Base-by-base conservation (phyloP, 2,329 filamentous ascomycete genomes). In the Huntiella decipiens region DNA sequence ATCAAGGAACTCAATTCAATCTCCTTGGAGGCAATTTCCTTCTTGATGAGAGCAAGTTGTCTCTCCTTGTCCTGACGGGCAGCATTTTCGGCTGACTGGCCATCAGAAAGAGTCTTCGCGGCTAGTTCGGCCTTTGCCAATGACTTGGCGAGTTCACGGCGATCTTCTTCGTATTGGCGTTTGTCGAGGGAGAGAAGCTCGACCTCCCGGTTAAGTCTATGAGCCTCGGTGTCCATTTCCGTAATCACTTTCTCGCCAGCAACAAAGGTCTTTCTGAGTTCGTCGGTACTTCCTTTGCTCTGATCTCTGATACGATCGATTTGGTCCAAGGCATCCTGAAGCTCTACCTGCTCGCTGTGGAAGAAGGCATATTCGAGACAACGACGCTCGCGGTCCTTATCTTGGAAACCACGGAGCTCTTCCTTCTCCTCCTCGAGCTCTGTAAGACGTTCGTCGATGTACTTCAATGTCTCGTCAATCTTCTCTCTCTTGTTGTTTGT, bases 381-480 rank as follows among this genome's bases (percentile, higher is more conserved):
- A 52, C 87, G 73, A 49, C 86, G 77, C 61, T 98, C 87, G 48
- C 82, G 78, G 55, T 98, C 91, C 59, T 92, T 94, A 50, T 94
- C 86, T 60, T 96, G 91, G 58, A 87, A 98, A 5, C 79, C 86
- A 39, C 86, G 77, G 35, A 98, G 68, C 61, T 98, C 92, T 56
- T 95, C 86, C 60, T 96, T 96, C 61, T 98, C 91, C 58, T 94
- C 87, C 60, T 98, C 91, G 0, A 98, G 69, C 61, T 98, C 91
- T 35, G 68, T 71, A 45, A 98, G 68, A 45, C 91, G 78, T 56
- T 92, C 84, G 56, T 91, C 86, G 61, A 98, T 95, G 56, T 91
- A 92, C 45, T 81, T 77, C 10, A 98, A 72, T 10, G 92, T 69
- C 57, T 93, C 86, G 58, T 98, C 91, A 50, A 96, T 96, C 63